Evolutionary conservation across 2,329 filamentous ascomycete species (phyloP).

Genomic region (Colletotrichum trifolii): DNA sequence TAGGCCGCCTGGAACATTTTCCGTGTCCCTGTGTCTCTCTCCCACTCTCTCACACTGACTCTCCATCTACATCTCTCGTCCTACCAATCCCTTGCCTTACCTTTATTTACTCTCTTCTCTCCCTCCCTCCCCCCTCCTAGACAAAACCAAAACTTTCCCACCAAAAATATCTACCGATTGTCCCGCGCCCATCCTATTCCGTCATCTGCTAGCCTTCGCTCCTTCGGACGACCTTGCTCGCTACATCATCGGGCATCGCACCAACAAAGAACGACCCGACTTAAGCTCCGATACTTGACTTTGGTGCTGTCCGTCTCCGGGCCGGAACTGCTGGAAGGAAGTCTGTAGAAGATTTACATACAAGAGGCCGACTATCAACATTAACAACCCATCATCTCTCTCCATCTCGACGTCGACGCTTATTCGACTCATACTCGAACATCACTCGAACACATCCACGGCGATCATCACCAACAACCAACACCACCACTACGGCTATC

Average conservation of each 20-base stretch:
- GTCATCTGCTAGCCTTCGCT: neutral
- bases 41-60: neutral
- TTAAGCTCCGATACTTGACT: neutral
- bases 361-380: neutral
- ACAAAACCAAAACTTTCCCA: no score
- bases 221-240: neutral
- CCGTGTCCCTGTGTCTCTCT: neutral
- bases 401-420: no score
- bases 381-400: no score
- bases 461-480: neutral
- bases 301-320: constrained; percentile 10
- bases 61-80: neutral
- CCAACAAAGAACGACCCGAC: constrained; percentile 13
- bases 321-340: constrained; percentile 12
- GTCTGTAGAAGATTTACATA: constrained; percentile 13
- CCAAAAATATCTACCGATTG: no score
- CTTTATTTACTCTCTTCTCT: neutral
- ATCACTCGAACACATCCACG: neutral
- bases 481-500: neutral
- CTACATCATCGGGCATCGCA: constrained; percentile 3
- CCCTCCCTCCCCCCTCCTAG: neutral
- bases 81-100: neutral
- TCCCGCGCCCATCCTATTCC: neutral
- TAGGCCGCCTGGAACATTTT: no score
- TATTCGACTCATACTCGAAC: no score